phyloP scores from a whole-genome alignment of 108 stramenopile genomes.

The Fragilaria radians region DNA sequence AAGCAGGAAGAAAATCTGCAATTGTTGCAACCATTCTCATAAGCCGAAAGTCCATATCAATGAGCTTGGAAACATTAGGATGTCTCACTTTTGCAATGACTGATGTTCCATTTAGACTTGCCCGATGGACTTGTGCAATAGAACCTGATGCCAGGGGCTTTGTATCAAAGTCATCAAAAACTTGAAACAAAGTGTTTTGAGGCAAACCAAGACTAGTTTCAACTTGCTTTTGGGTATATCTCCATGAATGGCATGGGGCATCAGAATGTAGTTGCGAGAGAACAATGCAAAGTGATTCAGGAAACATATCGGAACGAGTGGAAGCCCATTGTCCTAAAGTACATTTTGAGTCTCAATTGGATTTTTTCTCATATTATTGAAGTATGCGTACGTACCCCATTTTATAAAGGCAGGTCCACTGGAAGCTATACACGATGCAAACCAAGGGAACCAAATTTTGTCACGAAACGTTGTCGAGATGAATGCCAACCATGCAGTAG shows the following conservation, averaged over 20 bases:
- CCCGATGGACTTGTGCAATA: constrained; percentile 81
- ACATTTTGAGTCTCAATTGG: background rate
- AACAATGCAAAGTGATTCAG: constrained; percentile 52
- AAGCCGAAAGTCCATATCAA: constrained; percentile 75
- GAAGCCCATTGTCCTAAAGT: constrained; percentile 44
- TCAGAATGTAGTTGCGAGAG: constrained; percentile 44
- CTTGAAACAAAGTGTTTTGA: constrained; percentile 15
- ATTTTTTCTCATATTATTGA: constrained; percentile 3
- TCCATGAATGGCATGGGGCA: constrained; percentile 63
- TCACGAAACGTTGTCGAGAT: constrained; percentile 34
- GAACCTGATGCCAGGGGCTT: constrained; percentile 74
- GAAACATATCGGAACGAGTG: constrained; percentile 79
- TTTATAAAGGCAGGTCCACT: constrained; percentile 75
- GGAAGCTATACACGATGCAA: constrained; percentile 32
- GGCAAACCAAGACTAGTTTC: constrained; percentile 33
- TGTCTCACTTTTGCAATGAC: constrained; percentile 78
- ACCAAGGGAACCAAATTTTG: constrained; percentile 39
- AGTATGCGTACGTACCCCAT: constrained; percentile 35
- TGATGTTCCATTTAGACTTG: constrained; percentile 22
- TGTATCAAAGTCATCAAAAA: constrained; percentile 62
- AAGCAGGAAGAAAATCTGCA: constrained; percentile 35
- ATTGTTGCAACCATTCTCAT: constrained; percentile 47
- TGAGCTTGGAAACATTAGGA: constrained; percentile 60
- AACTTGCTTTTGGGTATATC: constrained; percentile 38
- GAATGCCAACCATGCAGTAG: constrained; percentile 29